These are phyloP conservation scores for Curvularia eragrostidis DNA, from an alignment of 2,329 filamentous ascomycete genomes.

Conservation along the genomic window DNA sequence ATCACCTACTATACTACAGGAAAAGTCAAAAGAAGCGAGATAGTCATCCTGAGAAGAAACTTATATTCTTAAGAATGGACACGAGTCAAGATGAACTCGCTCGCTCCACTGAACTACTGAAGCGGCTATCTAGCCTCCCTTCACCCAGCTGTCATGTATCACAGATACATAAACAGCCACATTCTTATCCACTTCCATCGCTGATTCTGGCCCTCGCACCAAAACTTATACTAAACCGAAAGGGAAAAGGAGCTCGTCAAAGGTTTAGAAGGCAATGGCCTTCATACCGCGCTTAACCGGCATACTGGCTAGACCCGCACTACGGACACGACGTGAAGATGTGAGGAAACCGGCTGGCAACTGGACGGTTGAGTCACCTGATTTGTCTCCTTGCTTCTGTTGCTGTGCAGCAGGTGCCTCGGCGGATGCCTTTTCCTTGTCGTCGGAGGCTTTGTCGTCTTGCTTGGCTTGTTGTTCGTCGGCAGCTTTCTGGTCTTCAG, in stretches of 20 bases:
- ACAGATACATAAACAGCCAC: not conserved
- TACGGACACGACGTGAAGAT: conserved; percentile 4
- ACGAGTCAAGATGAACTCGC: not conserved
- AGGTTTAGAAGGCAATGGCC: conserved; percentile 4
- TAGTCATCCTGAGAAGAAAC: not conserved
- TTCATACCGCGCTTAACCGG: conserved; percentile 12
- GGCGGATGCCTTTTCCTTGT: not conserved
- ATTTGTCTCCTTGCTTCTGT: not conserved
- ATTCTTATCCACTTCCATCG: not conserved
- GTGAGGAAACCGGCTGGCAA: conserved; percentile 18
- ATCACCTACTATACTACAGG: not conserved
- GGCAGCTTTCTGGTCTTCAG: not conserved
- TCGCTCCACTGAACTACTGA: too few relatives aligned
- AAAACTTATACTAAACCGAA: not conserved
- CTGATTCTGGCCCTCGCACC: not conserved
- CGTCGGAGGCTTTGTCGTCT: not conserved
- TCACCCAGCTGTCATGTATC: not conserved
- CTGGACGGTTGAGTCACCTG: conserved; percentile 10
- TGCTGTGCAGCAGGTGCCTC: not conserved
- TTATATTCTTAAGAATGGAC: not conserved
- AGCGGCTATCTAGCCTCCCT: not conserved
- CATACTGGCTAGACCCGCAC: not conserved
- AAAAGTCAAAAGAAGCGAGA: not conserved
- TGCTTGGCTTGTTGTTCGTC: conserved; percentile 8
- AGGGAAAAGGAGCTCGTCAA: not conserved